These are phyloP conservation scores for Agastache rugosa DNA, from an alignment of 257 asterid genomes.

Conservation along the genomic window DNA sequence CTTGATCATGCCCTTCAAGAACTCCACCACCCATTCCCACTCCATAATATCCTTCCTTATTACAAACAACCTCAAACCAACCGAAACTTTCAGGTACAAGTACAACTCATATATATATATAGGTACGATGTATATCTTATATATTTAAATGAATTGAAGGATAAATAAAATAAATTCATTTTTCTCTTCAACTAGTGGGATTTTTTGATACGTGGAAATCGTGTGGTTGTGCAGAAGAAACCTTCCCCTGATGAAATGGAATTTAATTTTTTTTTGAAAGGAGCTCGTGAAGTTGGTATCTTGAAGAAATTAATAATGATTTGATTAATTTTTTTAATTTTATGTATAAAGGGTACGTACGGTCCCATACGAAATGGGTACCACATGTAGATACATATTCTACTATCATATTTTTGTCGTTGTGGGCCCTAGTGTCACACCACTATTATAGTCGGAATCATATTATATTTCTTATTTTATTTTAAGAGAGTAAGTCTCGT, in stretches of 20 bases:
- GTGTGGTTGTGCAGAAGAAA: constrained; percentile 37
- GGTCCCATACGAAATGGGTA: constrained; percentile 43
- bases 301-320: neutral
- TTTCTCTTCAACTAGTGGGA: neutral
- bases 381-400: constrained; percentile 28
- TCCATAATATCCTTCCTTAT: constrained; percentile 47
- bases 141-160: neutral
- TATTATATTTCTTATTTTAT: too few relatives aligned
- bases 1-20: constrained; percentile 80
- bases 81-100: constrained; percentile 16
- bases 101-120: neutral
- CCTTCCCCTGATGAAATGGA: constrained; percentile 63
- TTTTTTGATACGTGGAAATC: neutral
- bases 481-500: too few relatives aligned
- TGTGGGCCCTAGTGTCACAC: neutral
- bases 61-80: neutral
- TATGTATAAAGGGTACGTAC: constrained; percentile 44
- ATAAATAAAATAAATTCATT: neutral
- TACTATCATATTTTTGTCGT: neutral
- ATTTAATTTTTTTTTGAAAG: neutral
- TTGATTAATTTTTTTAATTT: neutral
- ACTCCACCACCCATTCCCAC: constrained; percentile 68
- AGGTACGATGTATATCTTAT: neutral
- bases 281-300: constrained; percentile 49
- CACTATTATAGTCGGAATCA: too few relatives aligned